phyloP scores from a whole-genome alignment of 1,139 yeast species.

The Blastobotrys buckinghamii region DNA sequence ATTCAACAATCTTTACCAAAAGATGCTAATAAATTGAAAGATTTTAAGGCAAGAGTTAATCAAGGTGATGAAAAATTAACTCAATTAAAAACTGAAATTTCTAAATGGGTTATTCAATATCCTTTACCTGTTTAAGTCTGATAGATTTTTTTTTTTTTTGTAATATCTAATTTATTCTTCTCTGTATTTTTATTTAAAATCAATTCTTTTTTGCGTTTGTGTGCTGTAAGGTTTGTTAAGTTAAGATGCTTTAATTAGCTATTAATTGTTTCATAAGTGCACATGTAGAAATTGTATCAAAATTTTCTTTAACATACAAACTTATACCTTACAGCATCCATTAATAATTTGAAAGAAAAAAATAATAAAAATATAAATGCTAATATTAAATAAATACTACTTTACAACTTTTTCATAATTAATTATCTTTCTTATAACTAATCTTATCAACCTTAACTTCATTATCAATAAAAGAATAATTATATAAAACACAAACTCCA shows the following conservation, averaged over 20 bases:
- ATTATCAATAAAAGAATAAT: slow-evolving; percentile 72
- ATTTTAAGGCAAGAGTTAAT: slow-evolving; percentile 78
- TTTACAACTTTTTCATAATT: neutral
- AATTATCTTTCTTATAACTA: slow-evolving; percentile 59
- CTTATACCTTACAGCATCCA: too few relatives aligned
- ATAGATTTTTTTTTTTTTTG: neutral
- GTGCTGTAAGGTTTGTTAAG: too few relatives aligned
- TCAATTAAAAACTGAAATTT: slow-evolving; percentile 67
- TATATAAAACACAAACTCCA: slow-evolving; percentile 69
- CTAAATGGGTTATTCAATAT: slow-evolving; percentile 88
- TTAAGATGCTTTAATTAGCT: too few relatives aligned
- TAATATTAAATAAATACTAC: neutral
- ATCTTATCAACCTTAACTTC: slow-evolving; percentile 92
- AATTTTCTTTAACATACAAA: too few relatives aligned
- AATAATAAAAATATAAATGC: too few relatives aligned
- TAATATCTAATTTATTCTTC: neutral
- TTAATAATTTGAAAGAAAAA: too few relatives aligned
- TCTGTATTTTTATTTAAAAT: neutral
- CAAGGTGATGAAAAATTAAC: slow-evolving; percentile 59
- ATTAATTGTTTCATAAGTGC: too few relatives aligned
- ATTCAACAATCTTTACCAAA: slow-evolving; percentile 74
- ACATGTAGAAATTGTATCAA: too few relatives aligned
- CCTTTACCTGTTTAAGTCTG: slow-evolving; percentile 62
- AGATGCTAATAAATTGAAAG: slow-evolving; percentile 86
- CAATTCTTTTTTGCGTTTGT: neutral